Evolutionary conservation across 805 yeast species (phyloP).

Genomic region (Blastobotrys muscicola): DNA sequence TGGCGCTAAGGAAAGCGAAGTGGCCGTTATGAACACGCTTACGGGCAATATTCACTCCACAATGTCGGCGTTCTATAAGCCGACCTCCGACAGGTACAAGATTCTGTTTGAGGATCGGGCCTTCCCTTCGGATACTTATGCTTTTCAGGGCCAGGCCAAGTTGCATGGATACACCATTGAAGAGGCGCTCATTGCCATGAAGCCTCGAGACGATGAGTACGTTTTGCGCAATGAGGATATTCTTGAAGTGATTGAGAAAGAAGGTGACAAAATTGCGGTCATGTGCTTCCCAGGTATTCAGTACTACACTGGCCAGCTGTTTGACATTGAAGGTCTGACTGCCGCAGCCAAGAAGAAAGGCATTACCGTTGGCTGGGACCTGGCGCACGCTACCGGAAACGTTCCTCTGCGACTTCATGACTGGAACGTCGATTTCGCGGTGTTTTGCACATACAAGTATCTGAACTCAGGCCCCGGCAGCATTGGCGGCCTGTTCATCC

Average conservation of each 20-base stretch:
- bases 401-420: slow-evolving; percentile 68
- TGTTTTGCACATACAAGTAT: slow-evolving; percentile 90
- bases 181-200: slow-evolving; percentile 53
- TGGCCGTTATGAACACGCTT: slow-evolving; percentile 79
- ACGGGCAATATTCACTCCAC: slow-evolving; percentile 75
- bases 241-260: slow-evolving; percentile 40
- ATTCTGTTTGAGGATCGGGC: slow-evolving; percentile 80
- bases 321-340: slow-evolving; percentile 69
- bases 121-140: slow-evolving; percentile 88
- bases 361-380: slow-evolving; percentile 72
- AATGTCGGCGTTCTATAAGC: slow-evolving; percentile 65
- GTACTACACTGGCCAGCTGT: slow-evolving; percentile 83
- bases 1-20: slow-evolving; percentile 64
- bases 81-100: slow-evolving; percentile 44
- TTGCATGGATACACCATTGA: slow-evolving; percentile 46
- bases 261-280: slow-evolving; percentile 56
- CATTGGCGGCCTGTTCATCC: slow-evolving; percentile 76
- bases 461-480: slow-evolving; percentile 91
- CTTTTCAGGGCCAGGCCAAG: slow-evolving; percentile 62
- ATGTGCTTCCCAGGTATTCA: slow-evolving; percentile 83
- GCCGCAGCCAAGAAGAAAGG: slow-evolving; percentile 44
- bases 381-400: slow-evolving; percentile 92
- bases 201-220: slow-evolving; percentile 50
- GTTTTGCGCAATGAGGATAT: slow-evolving; percentile 56
- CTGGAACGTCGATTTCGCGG: slow-evolving; percentile 90